Evolutionary conservation across 2,329 filamentous ascomycete genomes (phyloP).

Genomic region (Nannizziopsis barbatae): DNA sequence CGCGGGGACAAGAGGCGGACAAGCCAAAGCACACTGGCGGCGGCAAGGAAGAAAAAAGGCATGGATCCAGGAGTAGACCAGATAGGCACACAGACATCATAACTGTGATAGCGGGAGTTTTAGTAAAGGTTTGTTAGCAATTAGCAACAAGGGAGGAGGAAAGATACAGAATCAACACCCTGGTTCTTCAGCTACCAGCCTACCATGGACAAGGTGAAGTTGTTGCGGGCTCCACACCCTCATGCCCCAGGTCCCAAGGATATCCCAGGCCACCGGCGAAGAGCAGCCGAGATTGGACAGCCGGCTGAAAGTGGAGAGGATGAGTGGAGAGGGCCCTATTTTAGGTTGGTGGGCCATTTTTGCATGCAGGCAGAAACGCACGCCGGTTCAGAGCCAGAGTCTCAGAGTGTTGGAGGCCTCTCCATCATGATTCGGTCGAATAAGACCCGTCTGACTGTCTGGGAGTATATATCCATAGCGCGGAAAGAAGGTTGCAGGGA

Average conservation of each 20-base stretch:
- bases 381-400: no score
- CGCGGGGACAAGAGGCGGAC: no score
- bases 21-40: no score
- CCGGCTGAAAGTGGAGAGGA: not conserved
- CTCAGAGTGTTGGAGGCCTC: no score
- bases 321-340: not conserved
- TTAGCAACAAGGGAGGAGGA: constrained; percentile 3
- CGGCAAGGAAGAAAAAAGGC: no score
- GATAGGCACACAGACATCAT: no score
- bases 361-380: not conserved
- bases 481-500: no score
- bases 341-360: constrained; percentile 5
- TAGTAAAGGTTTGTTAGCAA: constrained; percentile 2
- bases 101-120: constrained; percentile 1
- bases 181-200: constrained; percentile 10
- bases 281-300: constrained; percentile 1
- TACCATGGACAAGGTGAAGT: not conserved
- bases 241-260: constrained; percentile 2
- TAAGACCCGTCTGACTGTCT: no score
- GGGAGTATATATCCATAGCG: no score
- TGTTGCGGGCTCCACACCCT: not conserved
- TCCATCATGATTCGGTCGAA: no score
- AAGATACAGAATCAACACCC: constrained; percentile 1
- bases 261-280: constrained; percentile 8
- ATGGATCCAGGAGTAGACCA: no score